A percentile compares a stretch with the other conserved stretches of the same genome.
Evolutionary conservation across 2,329 filamentous ascomycete species (phyloP).

Genomic region (Aciculosporium take): DNA sequence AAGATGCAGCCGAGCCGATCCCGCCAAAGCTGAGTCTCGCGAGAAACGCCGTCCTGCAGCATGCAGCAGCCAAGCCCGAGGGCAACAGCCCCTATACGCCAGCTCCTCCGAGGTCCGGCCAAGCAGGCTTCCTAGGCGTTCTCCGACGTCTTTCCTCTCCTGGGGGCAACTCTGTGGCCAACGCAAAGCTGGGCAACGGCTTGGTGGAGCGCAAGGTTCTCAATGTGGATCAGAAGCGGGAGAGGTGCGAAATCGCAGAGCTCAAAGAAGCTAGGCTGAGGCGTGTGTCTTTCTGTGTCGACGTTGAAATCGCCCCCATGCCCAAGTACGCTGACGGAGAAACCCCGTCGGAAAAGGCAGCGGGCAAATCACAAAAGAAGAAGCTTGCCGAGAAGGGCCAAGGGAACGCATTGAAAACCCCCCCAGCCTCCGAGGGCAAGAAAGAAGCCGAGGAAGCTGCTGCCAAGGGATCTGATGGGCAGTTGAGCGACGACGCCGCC

Average conservation of each 20-base stretch:
- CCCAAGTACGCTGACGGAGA: slow-evolving; percentile 59
- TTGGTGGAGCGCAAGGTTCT: slow-evolving; percentile 67
- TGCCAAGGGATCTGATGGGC: neutral
- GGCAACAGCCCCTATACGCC: slow-evolving; percentile 57
- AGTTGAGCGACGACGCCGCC: neutral
- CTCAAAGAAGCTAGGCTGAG: slow-evolving; percentile 69
- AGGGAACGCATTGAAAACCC: slow-evolving; percentile 57
- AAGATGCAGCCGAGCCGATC: slow-evolving; percentile 23
- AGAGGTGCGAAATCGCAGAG: slow-evolving; percentile 66
- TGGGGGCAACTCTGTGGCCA: slow-evolving; percentile 21
- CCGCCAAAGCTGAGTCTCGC: slow-evolving; percentile 34
- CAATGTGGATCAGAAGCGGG: slow-evolving; percentile 70
- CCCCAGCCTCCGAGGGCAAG: slow-evolving; percentile 40
- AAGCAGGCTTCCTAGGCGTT: slow-evolving; percentile 65
- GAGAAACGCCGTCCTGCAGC: slow-evolving; percentile 46
- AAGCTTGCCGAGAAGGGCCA: slow-evolving; percentile 57
- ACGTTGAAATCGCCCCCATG: slow-evolving; percentile 88
- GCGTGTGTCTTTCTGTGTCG: slow-evolving; percentile 87
- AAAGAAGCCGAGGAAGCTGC: slow-evolving; percentile 21
- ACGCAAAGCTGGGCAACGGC: slow-evolving; percentile 35
- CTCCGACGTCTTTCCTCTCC: slow-evolving; percentile 70
- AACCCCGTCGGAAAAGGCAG: slow-evolving; percentile 23
- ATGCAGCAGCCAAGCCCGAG: slow-evolving; percentile 36
- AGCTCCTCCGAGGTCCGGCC: slow-evolving; percentile 53
- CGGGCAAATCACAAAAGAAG: slow-evolving; percentile 41